These are phyloP conservation scores for Waltiozyma sp. DNA, from an alignment of 1,139 yeast genomes.

Conservation along the genomic window DNA sequence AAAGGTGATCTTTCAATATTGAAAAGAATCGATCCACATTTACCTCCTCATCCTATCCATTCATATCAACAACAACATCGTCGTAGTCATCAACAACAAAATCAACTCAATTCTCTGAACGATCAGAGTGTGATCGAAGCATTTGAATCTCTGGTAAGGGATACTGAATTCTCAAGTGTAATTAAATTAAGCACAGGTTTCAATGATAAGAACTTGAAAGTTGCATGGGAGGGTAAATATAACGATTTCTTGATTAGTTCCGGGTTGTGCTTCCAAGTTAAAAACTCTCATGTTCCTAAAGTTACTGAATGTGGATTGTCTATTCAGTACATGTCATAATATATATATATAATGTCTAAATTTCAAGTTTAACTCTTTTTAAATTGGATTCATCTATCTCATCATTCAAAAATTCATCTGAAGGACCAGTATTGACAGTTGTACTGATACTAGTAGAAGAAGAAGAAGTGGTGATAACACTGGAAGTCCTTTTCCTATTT, in stretches of 20 bases:
- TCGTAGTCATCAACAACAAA: constrained; percentile 2
- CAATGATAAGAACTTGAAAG: constrained; percentile 45
- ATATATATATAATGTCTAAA: too few species aligned
- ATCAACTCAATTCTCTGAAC: too few species aligned
- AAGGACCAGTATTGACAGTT: too few species aligned
- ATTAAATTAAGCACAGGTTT: constrained; percentile 66
- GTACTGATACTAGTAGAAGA: not conserved
- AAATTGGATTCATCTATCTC: not conserved
- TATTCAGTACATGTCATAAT: constrained; percentile 16
- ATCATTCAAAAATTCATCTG: too few species aligned
- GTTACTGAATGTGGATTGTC: constrained; percentile 13
- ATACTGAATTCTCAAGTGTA: constrained; percentile 55
- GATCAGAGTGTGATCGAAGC: constrained; percentile 38
- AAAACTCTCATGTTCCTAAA: constrained; percentile 10
- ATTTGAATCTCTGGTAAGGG: constrained; percentile 40
- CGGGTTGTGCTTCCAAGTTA: constrained; percentile 40
- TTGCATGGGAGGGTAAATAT: constrained; percentile 84
- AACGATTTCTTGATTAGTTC: constrained; percentile 72
- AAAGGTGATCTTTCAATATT: constrained; percentile 12
- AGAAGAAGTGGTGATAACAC: constrained; percentile 1
- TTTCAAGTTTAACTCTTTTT: constrained; percentile 2
- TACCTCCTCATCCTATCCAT: constrained; percentile 21
- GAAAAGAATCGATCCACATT: constrained; percentile 20
- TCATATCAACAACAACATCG: not conserved
- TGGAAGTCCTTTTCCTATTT: constrained; percentile 22